Percentiles rank a stretch among this genome's conserved stretches.
Evolutionary conservation across 148 eudicot genomes (phyloP).

Genomic region (Camellia lanceoleosa): DNA sequence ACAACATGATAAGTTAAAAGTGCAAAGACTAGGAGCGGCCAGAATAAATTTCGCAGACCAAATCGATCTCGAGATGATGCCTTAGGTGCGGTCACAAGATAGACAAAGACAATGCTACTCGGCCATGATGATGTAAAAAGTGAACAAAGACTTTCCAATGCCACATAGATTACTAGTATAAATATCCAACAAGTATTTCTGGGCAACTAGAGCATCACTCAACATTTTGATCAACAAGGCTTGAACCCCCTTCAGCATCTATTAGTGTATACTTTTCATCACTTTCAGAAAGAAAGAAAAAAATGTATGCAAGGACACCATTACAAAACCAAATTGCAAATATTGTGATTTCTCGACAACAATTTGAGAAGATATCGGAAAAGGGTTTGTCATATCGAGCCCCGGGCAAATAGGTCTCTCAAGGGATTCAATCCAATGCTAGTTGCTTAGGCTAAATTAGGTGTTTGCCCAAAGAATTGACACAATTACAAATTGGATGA

Average conservation of each 20-base stretch:
- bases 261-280: neutral
- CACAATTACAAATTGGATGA: neutral
- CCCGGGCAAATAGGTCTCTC: neutral
- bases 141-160: neutral
- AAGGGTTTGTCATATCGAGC: neutral
- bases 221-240: no score
- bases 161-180: neutral
- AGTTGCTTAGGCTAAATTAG: neutral
- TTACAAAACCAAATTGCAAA: neutral
- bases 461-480: neutral
- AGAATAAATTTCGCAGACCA: no score
- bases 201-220: no score
- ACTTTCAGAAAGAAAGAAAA: neutral
- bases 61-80: no score
- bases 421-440: neutral
- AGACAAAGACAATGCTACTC: neutral
- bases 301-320: neutral
- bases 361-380: neutral
- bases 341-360: neutral
- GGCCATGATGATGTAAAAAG: neutral
- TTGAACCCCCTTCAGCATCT: neutral
- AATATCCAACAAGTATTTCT: no score
- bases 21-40: no score
- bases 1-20: no score
- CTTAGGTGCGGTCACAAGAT: no score